These are phyloP conservation scores for Tricholoma sp. DNA, from an alignment of 768 basidiomycete species.

Conservation along the genomic window DNA sequence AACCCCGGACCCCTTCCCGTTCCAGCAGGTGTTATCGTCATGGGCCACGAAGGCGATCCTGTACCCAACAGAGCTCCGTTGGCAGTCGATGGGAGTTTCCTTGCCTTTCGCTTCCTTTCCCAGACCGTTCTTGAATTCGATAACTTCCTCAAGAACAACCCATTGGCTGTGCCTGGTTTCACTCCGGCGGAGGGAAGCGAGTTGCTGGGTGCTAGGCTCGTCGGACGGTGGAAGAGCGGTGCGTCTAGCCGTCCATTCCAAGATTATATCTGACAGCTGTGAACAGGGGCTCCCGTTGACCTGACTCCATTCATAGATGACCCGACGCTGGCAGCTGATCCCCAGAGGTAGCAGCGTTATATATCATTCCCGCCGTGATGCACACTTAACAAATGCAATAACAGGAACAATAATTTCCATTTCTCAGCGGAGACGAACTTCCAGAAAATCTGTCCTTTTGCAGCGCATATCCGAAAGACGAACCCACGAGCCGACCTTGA, in stretches of 20 bases:
- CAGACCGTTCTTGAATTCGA: constrained; percentile 51
- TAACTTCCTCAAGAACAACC: constrained; percentile 37
- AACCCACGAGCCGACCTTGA: constrained; percentile 41
- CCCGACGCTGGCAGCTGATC: constrained; percentile 28
- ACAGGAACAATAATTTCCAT: constrained; percentile 40
- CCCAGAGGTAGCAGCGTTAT: constrained; percentile 22
- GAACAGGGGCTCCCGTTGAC: constrained; percentile 41
- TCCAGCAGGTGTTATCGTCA: constrained; percentile 37
- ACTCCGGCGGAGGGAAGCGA: constrained; percentile 37
- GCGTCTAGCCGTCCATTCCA: constrained; percentile 7
- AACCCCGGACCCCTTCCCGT: constrained; percentile 35
- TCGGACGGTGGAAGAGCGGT: constrained; percentile 56
- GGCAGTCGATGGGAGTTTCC: constrained; percentile 47
- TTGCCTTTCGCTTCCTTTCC: constrained; percentile 46
- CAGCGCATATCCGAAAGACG: constrained; percentile 44
- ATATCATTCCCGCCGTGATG: constrained; percentile 11
- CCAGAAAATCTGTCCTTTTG: constrained; percentile 41
- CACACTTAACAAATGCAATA: background rate
- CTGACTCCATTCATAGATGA: constrained; percentile 40
- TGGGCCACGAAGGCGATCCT: constrained; percentile 39
- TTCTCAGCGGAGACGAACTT: constrained; percentile 29
- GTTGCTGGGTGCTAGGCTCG: constrained; percentile 46
- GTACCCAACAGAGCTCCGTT: constrained; percentile 30
- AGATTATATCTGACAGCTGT: background rate
- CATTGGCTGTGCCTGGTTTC: constrained; percentile 31